phyloP scores from a whole-genome alignment of 192 early-diverging fungal genomes.

The Allomyces macrogynus region DNA sequence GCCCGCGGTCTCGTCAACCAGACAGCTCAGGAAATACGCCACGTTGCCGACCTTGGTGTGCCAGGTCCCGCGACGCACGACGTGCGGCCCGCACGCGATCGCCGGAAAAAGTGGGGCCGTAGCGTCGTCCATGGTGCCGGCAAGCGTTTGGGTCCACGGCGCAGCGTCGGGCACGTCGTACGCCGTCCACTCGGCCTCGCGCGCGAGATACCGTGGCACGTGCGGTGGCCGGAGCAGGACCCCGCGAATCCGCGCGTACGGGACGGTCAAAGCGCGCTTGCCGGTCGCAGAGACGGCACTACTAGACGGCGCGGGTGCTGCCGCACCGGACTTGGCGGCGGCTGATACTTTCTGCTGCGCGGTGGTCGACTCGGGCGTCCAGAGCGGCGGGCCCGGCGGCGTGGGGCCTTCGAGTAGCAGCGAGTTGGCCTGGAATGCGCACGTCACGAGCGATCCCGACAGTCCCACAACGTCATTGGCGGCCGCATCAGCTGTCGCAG shows the following conservation, averaged over 20 bases:
- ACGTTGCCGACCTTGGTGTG: not conserved
- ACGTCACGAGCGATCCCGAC: not conserved
- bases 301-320: not conserved
- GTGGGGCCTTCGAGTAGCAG: not conserved
- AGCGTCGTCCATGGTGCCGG: not conserved
- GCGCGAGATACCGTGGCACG: not conserved
- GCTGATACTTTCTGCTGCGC: not conserved
- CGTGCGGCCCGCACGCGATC: not conserved
- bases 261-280: not conserved
- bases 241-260: not conserved
- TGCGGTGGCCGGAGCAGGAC: not conserved
- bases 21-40: not conserved
- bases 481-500: not conserved
- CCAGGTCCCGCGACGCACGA: not conserved
- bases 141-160: not conserved
- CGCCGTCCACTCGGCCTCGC: not conserved
- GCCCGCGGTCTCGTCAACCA: not conserved
- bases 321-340: not conserved
- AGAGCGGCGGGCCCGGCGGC: not conserved
- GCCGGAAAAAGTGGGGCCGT: not conserved
- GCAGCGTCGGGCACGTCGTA: not conserved
- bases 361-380: not conserved
- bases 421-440: not conserved
- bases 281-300: not conserved
- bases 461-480: not conserved